Conservation (phyloP, 805 yeast species). For the Grigorovia jiainica region DNA sequence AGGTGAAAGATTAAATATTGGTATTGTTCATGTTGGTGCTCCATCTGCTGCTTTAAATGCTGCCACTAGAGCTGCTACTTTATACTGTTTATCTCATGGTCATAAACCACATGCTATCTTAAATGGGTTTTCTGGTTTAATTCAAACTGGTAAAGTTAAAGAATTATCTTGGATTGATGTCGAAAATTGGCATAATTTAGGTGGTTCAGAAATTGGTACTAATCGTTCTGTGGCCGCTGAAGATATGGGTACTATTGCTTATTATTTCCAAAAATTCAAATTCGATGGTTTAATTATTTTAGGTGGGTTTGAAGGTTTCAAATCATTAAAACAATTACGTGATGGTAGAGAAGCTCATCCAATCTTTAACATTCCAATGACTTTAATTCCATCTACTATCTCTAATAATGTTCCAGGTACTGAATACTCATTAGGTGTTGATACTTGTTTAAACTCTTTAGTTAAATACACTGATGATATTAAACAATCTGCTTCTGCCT, state of each 20-base stretch:
- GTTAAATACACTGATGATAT: constrained; percentile 91
- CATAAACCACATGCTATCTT: constrained; percentile 85
- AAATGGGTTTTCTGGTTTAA: constrained; percentile 88
- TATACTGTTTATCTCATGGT: constrained; percentile 81
- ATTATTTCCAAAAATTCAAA: constrained; percentile 77
- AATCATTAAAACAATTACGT: constrained; percentile 71
- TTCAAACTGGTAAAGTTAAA: constrained; percentile 77
- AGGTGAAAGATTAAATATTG: constrained; percentile 59
- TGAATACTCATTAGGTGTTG: constrained; percentile 89
- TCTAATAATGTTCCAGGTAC: constrained; percentile 99
- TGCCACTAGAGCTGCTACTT: constrained; percentile 83
- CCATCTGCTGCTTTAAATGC: constrained; percentile 96
- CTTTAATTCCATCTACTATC: constrained; percentile 87
- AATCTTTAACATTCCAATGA: constrained; percentile 88
- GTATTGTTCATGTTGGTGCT: constrained; percentile 89
- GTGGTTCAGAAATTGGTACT: constrained; percentile 97
- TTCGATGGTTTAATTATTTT: constrained; percentile 85
- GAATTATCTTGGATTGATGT: constrained; percentile 76
- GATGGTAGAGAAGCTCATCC: constrained; percentile 74
- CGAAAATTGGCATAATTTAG: constrained; percentile 78
- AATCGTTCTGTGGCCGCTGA: constrained; percentile 77
- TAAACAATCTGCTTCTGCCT: constrained; percentile 89
- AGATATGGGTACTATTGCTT: constrained; percentile 87
- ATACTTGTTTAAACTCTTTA: constrained; percentile 87
- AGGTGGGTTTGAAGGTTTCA: constrained; percentile 98